Base-by-base conservation (phyloP, 2,329 filamentous ascomycete species). In the Hymenoscyphus fraxineus region DNA sequence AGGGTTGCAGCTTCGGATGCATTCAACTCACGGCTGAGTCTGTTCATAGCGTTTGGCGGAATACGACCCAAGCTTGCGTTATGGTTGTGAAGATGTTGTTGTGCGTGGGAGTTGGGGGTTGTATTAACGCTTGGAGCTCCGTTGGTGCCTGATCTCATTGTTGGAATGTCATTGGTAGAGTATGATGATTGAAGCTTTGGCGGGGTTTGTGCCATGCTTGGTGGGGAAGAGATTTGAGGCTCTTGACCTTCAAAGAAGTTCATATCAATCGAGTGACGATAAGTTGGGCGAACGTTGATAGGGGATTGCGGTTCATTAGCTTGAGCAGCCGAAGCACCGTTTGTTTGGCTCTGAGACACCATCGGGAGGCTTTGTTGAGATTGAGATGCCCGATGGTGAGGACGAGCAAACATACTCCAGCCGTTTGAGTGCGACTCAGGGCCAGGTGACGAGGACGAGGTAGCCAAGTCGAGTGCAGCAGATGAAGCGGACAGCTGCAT, bases 91-190 rank as follows among this genome's bases (percentile, higher is more conserved):
- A 85, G 79, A 70, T 82, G 80, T 68, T 84, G 81, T 72, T 88
- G 83, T 60, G 82, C 80, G 67, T 86, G 83, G 5, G 81, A 87
- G 74, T 91, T 90, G 61, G 74, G 69, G 32, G 73, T 73, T n/a
- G 60, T 71, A 39, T 68, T 72, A 38, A 69, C 64, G 51, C 63
- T 67, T 38, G 67, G 58, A 31, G 69, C 63, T 19, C 73, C 72
- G 62, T 74, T 75, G 40, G 79, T 78, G 12, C 79, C 63, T 32
- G 69, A 69, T 83, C 95, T 96, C 73, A 93, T 81, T 7, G 93
- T 96, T 4, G 93, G 91, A 22, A 97, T 83, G 73, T 98, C 93
- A 76, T 90, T 95, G 62, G 92, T 88, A 10, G 95, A 97, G 79
- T 91, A 97, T 0, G 94, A 97, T 56, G 90, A 88, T 77, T 93